Percentiles rank a stretch among this genome's conserved stretches.
Conservation (phyloP, 768 basidiomycete species). For the Melanogaster broomeanus region DNA sequence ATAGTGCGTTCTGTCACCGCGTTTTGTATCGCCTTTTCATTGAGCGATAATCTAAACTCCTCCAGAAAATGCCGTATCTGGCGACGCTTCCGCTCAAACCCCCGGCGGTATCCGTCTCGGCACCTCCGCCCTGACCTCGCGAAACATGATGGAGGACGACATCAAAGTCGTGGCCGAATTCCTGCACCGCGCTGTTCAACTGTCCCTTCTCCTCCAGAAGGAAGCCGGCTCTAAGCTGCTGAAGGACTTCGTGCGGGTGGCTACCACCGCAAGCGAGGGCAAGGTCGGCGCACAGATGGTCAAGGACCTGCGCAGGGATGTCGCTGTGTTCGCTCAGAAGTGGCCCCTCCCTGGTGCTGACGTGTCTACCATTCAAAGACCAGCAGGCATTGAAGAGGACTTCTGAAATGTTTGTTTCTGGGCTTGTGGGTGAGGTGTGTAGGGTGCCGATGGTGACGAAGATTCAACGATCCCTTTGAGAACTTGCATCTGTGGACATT, state of each 20-base stretch:
- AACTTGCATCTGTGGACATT: constrained; percentile 28
- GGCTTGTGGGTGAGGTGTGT: neutral
- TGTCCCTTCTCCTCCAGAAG: constrained; percentile 86
- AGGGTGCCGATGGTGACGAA: constrained; percentile 24
- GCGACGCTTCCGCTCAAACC: constrained; percentile 92
- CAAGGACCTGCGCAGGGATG: constrained; percentile 74
- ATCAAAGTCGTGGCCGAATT: constrained; percentile 86
- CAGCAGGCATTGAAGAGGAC: constrained; percentile 65
- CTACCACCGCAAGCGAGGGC: constrained; percentile 66
- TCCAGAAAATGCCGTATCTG: constrained; percentile 93
- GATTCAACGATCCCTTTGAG: constrained; percentile 57
- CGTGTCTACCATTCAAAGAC: constrained; percentile 47
- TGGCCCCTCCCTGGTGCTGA: constrained; percentile 95
- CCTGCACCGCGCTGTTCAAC: constrained; percentile 93
- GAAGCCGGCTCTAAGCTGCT: constrained; percentile 94
- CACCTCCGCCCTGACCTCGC: constrained; percentile 91
- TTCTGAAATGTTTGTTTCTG: constrained; percentile 21
- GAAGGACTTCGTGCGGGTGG: constrained; percentile 92
- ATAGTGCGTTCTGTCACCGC: constrained; percentile 56
- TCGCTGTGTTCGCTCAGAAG: constrained; percentile 73
- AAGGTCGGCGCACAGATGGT: constrained; percentile 73
- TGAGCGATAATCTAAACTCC: neutral
- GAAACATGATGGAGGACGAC: constrained; percentile 88
- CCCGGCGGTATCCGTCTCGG: constrained; percentile 98
- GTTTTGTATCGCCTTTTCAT: neutral